Conservation (phyloP, 169 alveolate species). For the Eimeria zaria region DNA sequence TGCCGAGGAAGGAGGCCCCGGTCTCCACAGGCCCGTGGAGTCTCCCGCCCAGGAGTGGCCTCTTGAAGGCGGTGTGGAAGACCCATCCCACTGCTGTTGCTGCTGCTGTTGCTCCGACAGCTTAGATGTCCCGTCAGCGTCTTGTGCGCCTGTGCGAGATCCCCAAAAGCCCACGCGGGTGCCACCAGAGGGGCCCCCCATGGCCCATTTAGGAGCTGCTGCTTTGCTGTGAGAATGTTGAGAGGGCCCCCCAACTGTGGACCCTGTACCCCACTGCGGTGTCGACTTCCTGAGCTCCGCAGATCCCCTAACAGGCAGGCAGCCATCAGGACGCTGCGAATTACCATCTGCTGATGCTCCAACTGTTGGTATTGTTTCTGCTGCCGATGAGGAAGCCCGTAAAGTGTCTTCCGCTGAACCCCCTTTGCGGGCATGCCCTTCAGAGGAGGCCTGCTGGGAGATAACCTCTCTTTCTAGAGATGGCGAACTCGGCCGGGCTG, state of each 20-base stretch:
- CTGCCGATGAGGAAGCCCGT: not conserved
- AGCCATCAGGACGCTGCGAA: not conserved
- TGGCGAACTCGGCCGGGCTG: constrained; percentile 66
- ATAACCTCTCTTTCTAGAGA: not conserved
- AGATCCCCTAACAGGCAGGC: constrained; percentile 9
- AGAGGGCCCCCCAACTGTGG: not conserved
- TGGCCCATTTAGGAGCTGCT: constrained; percentile 43
- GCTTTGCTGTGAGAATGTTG: constrained; percentile 37
- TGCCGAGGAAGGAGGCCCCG: constrained; percentile 41
- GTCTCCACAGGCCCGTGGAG: constrained; percentile 67
- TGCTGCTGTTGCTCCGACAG: constrained; percentile 26
- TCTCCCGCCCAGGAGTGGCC: constrained; percentile 74
- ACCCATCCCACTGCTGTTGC: constrained; percentile 52
- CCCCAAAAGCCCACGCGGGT: constrained; percentile 17
- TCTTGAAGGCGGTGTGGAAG: constrained; percentile 36
- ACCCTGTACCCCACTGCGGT: constrained; percentile 56
- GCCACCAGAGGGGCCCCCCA: constrained; percentile 55
- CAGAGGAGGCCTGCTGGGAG: constrained; percentile 48
- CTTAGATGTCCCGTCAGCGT: constrained; percentile 15
- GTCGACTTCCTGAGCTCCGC: constrained; percentile 37
- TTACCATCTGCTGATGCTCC: not conserved
- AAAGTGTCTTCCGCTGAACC: constrained; percentile 7
- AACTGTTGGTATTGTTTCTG: constrained; percentile 1
- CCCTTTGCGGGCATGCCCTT: constrained; percentile 39
- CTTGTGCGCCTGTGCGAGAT: constrained; percentile 7